Conservation (phyloP, 2,329 filamentous ascomycete genomes). For the Nakataea oryzae region DNA sequence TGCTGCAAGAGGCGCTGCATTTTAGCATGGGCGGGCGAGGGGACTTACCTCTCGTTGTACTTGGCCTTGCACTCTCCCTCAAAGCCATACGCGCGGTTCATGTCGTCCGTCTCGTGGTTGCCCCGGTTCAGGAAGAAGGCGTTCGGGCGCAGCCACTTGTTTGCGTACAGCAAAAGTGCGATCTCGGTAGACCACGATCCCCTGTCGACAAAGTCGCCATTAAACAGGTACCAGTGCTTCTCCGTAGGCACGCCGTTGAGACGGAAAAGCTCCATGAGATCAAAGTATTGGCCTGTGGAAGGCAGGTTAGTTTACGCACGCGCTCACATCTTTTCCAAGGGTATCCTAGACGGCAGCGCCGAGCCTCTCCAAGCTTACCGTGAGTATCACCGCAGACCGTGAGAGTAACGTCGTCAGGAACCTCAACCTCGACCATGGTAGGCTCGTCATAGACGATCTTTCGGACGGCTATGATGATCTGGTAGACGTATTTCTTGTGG, state of each 20-base stretch:
- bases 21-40: background rate
- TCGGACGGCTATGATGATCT: constrained; percentile 85
- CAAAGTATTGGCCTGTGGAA: constrained; percentile 81
- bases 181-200: constrained; percentile 99
- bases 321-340: background rate
- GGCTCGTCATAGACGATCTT: constrained; percentile 85
- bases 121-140: constrained; percentile 93
- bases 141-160: constrained; percentile 87
- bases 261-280: constrained; percentile 91
- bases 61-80: constrained; percentile 98
- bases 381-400: constrained; percentile 98
- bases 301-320: background rate
- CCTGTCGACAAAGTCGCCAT: constrained; percentile 95
- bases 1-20: background rate
- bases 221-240: constrained; percentile 91
- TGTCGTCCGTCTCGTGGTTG: constrained; percentile 98
- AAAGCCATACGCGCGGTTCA: constrained; percentile 98
- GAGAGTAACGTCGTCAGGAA: constrained; percentile 66
- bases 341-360: background rate
- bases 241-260: constrained; percentile 78
- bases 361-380: constrained; percentile 37
- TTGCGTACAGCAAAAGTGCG: constrained; percentile 82
- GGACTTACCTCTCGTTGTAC: constrained; percentile 69
- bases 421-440: constrained; percentile 90
- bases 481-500: constrained; percentile 93